These are phyloP conservation scores for Colletotrichum sp. DNA, from an alignment of 2,329 filamentous ascomycete species.

Conservation along the genomic window DNA sequence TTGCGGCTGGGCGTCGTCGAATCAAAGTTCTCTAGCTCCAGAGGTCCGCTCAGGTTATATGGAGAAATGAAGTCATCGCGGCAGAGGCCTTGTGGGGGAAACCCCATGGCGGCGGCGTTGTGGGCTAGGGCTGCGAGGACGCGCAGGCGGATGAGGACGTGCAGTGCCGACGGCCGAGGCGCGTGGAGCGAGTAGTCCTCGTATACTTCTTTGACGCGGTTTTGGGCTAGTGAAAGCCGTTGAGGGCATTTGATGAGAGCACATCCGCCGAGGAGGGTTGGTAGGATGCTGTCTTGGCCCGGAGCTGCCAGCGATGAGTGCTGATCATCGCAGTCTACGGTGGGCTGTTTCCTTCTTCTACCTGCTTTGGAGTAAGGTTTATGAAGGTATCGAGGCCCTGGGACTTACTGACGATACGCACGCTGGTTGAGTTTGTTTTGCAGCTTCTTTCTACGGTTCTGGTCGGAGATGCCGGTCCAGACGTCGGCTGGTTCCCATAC, in stretches of 20 bases:
- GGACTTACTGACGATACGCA: not conserved
- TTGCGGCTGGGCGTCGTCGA: not conserved
- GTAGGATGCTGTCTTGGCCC: not conserved
- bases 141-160: conserved; percentile 11
- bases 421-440: conserved; percentile 12
- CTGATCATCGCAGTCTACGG: not conserved
- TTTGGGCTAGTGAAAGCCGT: not conserved
- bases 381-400: rapidly evolving
- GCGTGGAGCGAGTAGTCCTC: conserved; percentile 1
- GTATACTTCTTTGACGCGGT: not conserved
- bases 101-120: conserved; percentile 12
- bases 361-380: not conserved
- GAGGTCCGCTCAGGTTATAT: not conserved
- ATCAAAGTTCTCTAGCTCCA: not conserved
- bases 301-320: not conserved
- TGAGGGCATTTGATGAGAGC: not conserved
- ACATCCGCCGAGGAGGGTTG: not conserved
- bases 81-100: conserved; percentile 10
- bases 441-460: not conserved
- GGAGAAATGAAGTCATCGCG: not conserved
- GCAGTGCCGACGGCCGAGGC: not conserved
- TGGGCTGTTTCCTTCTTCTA: not conserved
- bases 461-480: not conserved
- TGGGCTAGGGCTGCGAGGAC: conserved; percentile 12
- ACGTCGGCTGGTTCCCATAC: not conserved